These are phyloP conservation scores for Diplocarpon rosae DNA, from an alignment of 2,329 filamentous ascomycete species.

Conservation along the genomic window DNA sequence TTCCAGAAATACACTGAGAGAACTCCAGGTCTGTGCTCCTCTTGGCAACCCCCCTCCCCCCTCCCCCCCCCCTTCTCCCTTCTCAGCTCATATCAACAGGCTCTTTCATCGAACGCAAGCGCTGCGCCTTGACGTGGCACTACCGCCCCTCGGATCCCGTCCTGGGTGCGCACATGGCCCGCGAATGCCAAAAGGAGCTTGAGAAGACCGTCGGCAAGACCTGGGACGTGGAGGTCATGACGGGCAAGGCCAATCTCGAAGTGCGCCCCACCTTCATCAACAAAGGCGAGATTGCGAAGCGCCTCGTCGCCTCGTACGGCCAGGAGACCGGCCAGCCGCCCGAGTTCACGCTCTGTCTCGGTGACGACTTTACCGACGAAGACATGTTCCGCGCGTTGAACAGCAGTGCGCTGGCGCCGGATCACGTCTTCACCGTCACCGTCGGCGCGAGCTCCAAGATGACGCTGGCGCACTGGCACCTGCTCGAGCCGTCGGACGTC, in stretches of 20 bases:
- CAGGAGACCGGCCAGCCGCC: constrained; percentile 44
- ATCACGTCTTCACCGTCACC: constrained; percentile 80
- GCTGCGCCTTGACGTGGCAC: constrained; percentile 93
- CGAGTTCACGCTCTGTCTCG: constrained; percentile 82
- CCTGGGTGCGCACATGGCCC: constrained; percentile 68
- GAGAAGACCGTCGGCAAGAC: constrained; percentile 63
- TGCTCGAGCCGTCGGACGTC: constrained; percentile 81
- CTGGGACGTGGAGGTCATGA: constrained; percentile 94
- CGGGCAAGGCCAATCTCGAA: constrained; percentile 91
- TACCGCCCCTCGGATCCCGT: constrained; percentile 87
- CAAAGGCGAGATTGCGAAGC: constrained; percentile 90
- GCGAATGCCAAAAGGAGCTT: constrained; percentile 71
- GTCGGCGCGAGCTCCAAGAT: constrained; percentile 88
- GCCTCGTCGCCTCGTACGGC: constrained; percentile 63
- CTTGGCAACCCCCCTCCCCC: too few species aligned
- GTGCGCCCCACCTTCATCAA: constrained; percentile 96
- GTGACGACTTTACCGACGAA: constrained; percentile 96
- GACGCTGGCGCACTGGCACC: constrained; percentile 80
- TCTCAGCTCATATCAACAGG: constrained; percentile 36
- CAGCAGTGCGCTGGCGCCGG: constrained; percentile 40
- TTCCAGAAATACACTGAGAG: constrained; percentile 84
- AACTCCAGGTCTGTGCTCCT: constrained; percentile 55
- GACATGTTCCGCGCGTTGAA: constrained; percentile 86
- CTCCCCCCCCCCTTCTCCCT: too few species aligned
- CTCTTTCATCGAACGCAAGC: constrained; percentile 88